Conservation (phyloP, 495 filamentous ascomycete species). For the Penicillium taxi region DNA sequence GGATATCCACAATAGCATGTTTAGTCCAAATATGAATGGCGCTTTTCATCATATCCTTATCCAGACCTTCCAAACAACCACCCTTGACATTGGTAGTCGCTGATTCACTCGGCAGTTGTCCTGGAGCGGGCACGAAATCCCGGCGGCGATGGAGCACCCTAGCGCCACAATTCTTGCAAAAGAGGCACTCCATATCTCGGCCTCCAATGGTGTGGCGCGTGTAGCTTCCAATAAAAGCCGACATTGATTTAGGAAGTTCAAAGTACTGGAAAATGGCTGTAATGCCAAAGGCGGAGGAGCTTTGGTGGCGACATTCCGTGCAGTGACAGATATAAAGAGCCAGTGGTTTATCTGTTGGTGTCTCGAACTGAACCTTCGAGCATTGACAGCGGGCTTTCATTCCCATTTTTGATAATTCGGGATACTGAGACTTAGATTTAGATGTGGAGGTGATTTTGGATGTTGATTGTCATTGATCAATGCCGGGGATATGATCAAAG, state of each 20-base stretch:
- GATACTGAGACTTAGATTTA: too few species aligned
- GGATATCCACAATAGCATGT: slow-evolving; percentile 55
- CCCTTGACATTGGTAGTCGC: slow-evolving; percentile 51
- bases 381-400: slow-evolving; percentile 58
- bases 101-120: slow-evolving; percentile 10
- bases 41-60: slow-evolving; percentile 37
- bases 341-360: slow-evolving; percentile 40
- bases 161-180: slow-evolving; percentile 53
- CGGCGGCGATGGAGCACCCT: slow-evolving; percentile 48
- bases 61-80: slow-evolving; percentile 49
- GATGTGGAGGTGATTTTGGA: background rate
- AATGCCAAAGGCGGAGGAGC: slow-evolving; percentile 58
- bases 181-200: slow-evolving; percentile 45
- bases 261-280: slow-evolving; percentile 61
- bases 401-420: slow-evolving; percentile 14
- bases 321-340: slow-evolving; percentile 65
- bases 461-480: too few species aligned
- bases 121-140: slow-evolving; percentile 29
- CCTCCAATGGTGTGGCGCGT: slow-evolving; percentile 39
- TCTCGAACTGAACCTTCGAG: slow-evolving; percentile 52
- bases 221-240: slow-evolving; percentile 35
- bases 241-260: slow-evolving; percentile 32
- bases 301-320: slow-evolving; percentile 56
- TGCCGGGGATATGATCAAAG: too few species aligned
- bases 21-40: slow-evolving; percentile 58